Conservation (phyloP, 495 filamentous ascomycete genomes). For the Tuber aestivum region DNA sequence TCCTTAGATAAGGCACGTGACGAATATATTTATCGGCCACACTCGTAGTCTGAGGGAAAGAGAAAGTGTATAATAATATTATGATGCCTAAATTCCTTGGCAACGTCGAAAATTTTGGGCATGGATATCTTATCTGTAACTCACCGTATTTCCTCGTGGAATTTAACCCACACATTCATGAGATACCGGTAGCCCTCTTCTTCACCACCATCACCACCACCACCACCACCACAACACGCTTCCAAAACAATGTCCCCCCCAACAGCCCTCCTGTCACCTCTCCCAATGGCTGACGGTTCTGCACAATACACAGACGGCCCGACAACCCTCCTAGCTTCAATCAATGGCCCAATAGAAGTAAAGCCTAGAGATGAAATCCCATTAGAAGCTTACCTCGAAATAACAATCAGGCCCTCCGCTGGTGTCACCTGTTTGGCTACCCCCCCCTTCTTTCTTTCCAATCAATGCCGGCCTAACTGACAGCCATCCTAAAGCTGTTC, state of each 20-base stretch:
- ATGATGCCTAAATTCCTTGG: not conserved
- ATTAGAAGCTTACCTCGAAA: constrained; percentile 75
- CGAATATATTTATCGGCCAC: too few relatives aligned
- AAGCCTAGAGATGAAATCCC: constrained; percentile 38
- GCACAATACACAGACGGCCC: constrained; percentile 66
- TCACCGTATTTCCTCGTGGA: constrained; percentile 10
- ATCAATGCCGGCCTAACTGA: constrained; percentile 42
- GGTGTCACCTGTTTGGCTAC: constrained; percentile 69
- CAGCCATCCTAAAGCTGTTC: constrained; percentile 54
- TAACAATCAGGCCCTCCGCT: constrained; percentile 75
- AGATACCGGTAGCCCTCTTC: not conserved
- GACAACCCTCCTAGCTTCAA: constrained; percentile 73
- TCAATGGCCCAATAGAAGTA: constrained; percentile 68
- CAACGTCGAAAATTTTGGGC: not conserved
- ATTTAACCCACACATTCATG: not conserved
- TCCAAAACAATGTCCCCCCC: constrained; percentile 9
- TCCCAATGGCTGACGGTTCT: constrained; percentile 78
- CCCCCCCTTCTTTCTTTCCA: constrained; percentile 36
- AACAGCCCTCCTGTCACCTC: constrained; percentile 37
- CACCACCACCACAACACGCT: not conserved
- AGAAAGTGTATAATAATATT: too few relatives aligned
- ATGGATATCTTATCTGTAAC: not conserved
- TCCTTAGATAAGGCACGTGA: too few relatives aligned
- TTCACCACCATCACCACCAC: constrained; percentile 1
- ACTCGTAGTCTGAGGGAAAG: not conserved